Conservation (phyloP, 2,329 filamentous ascomycete genomes). For the Ramularia endophylla region DNA sequence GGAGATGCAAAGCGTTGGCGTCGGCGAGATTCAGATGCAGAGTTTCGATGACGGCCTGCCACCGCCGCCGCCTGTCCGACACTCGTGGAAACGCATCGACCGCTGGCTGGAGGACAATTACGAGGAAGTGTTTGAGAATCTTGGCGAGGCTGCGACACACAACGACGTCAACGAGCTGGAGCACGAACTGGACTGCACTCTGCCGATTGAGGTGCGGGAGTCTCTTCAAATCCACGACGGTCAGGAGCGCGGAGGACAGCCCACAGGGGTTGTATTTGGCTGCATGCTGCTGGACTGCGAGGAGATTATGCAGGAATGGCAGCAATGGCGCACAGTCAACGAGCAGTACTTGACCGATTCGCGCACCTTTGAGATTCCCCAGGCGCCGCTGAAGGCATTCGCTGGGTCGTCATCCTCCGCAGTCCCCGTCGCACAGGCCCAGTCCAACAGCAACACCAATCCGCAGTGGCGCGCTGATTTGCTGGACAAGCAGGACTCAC, state of each 20-base stretch:
- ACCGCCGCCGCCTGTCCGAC: constrained; percentile 76
- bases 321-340: constrained; percentile 91
- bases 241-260: constrained; percentile 87
- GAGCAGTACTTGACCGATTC: constrained; percentile 69
- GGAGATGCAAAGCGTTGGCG: constrained; percentile 62
- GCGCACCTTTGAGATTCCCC: constrained; percentile 51
- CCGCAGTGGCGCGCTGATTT: constrained; percentile 76
- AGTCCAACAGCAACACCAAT: constrained; percentile 34
- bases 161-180: constrained; percentile 98
- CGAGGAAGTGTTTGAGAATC: constrained; percentile 85
- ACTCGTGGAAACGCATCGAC: constrained; percentile 94
- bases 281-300: constrained; percentile 97
- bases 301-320: constrained; percentile 96
- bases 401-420: constrained; percentile 60
- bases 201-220: constrained; percentile 89
- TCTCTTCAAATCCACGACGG: constrained; percentile 88
- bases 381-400: constrained; percentile 64
- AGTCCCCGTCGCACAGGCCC: constrained; percentile 28
- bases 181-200: constrained; percentile 87
- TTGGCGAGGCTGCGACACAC: constrained; percentile 83
- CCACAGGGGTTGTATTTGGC: constrained; percentile 88
- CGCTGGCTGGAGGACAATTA: constrained; percentile 93
- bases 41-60: constrained; percentile 88
- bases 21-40: constrained; percentile 91
- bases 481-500: constrained; percentile 75